Evolutionary conservation across 164 flowering plant species (phyloP).

Genomic region (Vitis vinifera): ASM3070453v1 NC_081816.1:19443501-19444000

Average conservation of each 20-base stretch:
- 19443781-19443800: slow-evolving; percentile 52
- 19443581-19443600: slow-evolving; percentile 60
- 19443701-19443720: slow-evolving; percentile 74
- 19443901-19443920: neutral
- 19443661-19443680: slow-evolving; percentile 70
- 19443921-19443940: too few relatives aligned
- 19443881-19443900: slow-evolving; percentile 1
- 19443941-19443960: too few relatives aligned
- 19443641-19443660: slow-evolving; percentile 88
- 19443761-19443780: slow-evolving; percentile 70
- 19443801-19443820: slow-evolving; percentile 23
- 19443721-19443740: slow-evolving; percentile 78
- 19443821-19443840: neutral
- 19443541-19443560: neutral
- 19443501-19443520: neutral
- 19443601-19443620: slow-evolving; percentile 64
- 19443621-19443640: slow-evolving; percentile 81
- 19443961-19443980: too few relatives aligned
- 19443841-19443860: neutral
- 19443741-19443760: slow-evolving; percentile 89
- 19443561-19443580: slow-evolving; percentile 50
- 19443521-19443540: neutral
- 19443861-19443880: neutral
- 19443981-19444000: too few relatives aligned
- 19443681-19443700: slow-evolving; percentile 52